Base-by-base conservation (phyloP, 2,329 filamentous ascomycete genomes). In the Monascus ruber region DNA sequence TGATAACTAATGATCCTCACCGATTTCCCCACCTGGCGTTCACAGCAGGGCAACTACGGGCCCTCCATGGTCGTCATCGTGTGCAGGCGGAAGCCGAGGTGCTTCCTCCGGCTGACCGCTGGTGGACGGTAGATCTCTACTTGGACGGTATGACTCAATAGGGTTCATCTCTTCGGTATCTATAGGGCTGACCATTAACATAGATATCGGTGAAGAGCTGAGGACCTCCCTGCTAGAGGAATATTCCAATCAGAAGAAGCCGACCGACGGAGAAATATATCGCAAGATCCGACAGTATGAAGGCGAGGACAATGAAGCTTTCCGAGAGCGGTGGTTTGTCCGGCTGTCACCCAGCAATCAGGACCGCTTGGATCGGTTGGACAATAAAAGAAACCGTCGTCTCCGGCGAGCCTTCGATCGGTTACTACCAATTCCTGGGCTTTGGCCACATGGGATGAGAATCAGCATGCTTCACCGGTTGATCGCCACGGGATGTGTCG, bases 81-180 rank as follows among this genome's bases (percentile, higher is more conserved):
- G 27, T 54, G 31, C 42, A 48, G 39, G 50, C 48, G 10, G 48
- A 35, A 6, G 40, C 44, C 26, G 42, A 53, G 8, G 10, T 49
- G 36, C 34, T 57, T 25, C 34, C 47, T 24, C 39, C 42, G 5
- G 33, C 32, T 10, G 41, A 57, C 39, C 38, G 42, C 27, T 55
- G 44, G 50, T 61, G 48, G 55, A 50, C 42, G 11, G 54, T 60
- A 1, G 51, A 61, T 43, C 39, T 60, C 9, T 61, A 55, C 39
- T 39, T 49, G 7, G 45, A 50, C 42, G 47, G 54, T 58, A 37
- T 11, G 10, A 6, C 24, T 6, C n/a, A n/a, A n/a, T n/a, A n/a
- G n/a, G n/a, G n/a, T 6, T 29, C 27, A 9, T 29, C 9, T 26
- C 5, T 7, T 37, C 34, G 6, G 17, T 34, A n/a, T n/a, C n/a